A percentile compares a stretch with the other conserved stretches of the same genome.
Evolutionary conservation across 441 rosid genomes (phyloP).

Genomic region (Croton setiger): DNA sequence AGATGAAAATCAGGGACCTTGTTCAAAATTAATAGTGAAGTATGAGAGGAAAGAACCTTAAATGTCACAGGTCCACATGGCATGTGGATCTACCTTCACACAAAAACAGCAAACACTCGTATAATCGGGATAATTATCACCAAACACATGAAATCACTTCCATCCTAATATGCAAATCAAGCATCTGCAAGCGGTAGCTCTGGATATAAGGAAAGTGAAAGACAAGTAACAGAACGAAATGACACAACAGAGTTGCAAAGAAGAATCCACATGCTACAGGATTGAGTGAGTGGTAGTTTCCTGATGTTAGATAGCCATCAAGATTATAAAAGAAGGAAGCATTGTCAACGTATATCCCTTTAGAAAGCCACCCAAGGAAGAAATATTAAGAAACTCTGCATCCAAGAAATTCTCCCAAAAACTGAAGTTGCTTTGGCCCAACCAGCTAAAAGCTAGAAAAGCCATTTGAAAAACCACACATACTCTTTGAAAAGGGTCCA

Average conservation of each 20-base stretch:
- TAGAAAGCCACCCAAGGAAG: slow-evolving; percentile 20
- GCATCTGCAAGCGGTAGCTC: slow-evolving; percentile 16
- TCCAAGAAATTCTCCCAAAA: neutral
- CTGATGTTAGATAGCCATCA: slow-evolving; percentile 10
- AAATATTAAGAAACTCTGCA: slow-evolving; percentile 10
- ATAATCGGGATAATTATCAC: too few relatives aligned
- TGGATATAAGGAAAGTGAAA: slow-evolving; percentile 9
- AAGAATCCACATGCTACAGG: neutral
- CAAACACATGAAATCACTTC: too few relatives aligned
- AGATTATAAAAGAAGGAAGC: slow-evolving; percentile 14
- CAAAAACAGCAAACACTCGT: slow-evolving; percentile 21
- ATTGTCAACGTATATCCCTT: neutral
- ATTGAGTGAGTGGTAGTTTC: neutral
- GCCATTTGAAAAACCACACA: slow-evolving; percentile 19
- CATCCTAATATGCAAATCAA: slow-evolving; percentile 8
- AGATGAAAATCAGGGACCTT: slow-evolving; percentile 18
- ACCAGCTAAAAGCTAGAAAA: slow-evolving; percentile 10
- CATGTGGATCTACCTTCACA: slow-evolving; percentile 13
- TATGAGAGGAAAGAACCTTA: slow-evolving; percentile 16
- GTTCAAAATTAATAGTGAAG: slow-evolving; percentile 8
- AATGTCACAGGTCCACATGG: slow-evolving; percentile 12
- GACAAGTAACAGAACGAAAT: slow-evolving; percentile 25
- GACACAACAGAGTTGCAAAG: slow-evolving; percentile 4
- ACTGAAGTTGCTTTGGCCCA: neutral
- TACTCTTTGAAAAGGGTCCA: slow-evolving; percentile 21